Percentiles rank a stretch among this genome's conserved stretches.
phyloP scores from a whole-genome alignment of 108 stramenopile genomes.

The Skeletonema costatum region DNA sequence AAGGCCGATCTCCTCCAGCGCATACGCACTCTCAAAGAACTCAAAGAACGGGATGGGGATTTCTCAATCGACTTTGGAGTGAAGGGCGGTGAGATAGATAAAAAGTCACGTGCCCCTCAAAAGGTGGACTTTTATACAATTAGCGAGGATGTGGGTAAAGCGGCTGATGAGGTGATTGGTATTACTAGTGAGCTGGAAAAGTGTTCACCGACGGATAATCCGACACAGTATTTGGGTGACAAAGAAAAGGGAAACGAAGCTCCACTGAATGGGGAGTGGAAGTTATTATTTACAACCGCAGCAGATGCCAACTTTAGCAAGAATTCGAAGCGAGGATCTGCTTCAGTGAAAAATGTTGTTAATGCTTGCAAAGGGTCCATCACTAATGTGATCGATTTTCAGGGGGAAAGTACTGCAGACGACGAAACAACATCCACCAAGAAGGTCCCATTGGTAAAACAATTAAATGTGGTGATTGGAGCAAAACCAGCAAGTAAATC shows the following conservation, averaged over 20 bases:
- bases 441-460: conserved; percentile 5
- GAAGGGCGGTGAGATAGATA: conserved; percentile 63
- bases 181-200: conserved; percentile 11
- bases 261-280: conserved; percentile 64
- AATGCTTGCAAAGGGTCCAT: conserved; percentile 16
- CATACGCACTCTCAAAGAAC: conserved; percentile 41
- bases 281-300: conserved; percentile 62
- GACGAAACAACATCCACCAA: background rate
- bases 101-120: conserved; percentile 54
- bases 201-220: conserved; percentile 10
- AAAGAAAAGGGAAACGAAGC: conserved; percentile 1
- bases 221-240: conserved; percentile 25
- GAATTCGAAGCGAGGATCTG: conserved; percentile 45
- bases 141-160: conserved; percentile 49
- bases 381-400: conserved; percentile 44
- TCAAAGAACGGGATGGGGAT: conserved; percentile 57
- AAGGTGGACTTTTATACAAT: conserved; percentile 66
- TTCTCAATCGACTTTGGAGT: conserved; percentile 62
- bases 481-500: conserved; percentile 17
- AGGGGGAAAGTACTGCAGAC: background rate
- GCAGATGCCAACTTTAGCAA: conserved; percentile 54
- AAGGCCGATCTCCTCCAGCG: conserved; percentile 42
- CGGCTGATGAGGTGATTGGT: conserved; percentile 52
- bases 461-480: conserved; percentile 20
- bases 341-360: conserved; percentile 48